Conservation (phyloP, 2,329 filamentous ascomycete genomes). For the Sarocladium brachiariae region DNA sequence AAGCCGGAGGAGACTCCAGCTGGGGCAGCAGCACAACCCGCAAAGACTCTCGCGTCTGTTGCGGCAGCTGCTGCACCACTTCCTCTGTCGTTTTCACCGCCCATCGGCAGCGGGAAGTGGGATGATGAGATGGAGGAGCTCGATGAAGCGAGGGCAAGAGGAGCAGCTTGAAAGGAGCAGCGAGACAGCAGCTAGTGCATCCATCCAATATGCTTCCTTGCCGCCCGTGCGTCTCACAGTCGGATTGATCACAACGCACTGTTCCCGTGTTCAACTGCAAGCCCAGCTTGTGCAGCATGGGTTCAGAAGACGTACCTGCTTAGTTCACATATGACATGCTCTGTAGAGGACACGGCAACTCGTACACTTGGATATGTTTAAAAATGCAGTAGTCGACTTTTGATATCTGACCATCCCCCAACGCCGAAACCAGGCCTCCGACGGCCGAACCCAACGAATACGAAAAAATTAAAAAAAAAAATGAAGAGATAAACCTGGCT, state of each 20-base stretch:
- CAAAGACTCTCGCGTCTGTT: slow-evolving; percentile 13
- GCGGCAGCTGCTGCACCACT: slow-evolving; percentile 19
- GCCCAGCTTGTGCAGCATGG: no score
- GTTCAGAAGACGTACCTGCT: no score
- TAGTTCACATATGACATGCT: neutral
- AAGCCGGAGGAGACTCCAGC: slow-evolving; percentile 23
- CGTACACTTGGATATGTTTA: neutral
- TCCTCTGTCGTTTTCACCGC: slow-evolving; percentile 25
- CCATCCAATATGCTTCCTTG: no score
- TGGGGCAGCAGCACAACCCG: neutral
- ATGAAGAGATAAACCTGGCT: neutral
- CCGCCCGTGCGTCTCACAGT: no score
- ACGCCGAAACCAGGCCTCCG: slow-evolving; percentile 11
- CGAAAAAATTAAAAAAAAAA: neutral
- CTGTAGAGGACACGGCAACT: neutral
- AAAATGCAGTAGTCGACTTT: neutral
- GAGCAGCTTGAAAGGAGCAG: neutral
- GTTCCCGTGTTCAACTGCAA: no score
- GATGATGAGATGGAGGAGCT: slow-evolving; percentile 52
- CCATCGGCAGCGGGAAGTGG: slow-evolving; percentile 40
- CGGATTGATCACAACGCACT: no score
- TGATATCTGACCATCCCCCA: slow-evolving; percentile 8
- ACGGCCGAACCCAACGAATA: slow-evolving; percentile 5
- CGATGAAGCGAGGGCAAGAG: slow-evolving; percentile 29
- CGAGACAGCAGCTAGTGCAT: no score